Conservation (phyloP, 2,329 filamentous ascomycete genomes). For the Corinectria fuckeliana region DNA sequence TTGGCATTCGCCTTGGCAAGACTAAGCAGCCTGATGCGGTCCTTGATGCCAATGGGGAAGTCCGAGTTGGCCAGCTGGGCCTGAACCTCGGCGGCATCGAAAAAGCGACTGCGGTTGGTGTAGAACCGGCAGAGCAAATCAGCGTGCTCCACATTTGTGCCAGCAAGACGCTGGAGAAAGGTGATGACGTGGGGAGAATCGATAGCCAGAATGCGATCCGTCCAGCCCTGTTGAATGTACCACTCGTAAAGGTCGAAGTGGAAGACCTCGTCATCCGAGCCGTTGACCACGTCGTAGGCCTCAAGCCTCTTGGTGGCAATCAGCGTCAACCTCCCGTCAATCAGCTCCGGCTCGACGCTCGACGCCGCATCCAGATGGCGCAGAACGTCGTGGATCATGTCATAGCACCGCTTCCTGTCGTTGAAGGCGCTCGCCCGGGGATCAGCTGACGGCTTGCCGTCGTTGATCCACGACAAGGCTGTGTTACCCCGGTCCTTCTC, state of each 20-base stretch:
- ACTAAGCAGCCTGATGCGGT: constrained; percentile 87
- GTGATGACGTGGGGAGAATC: constrained; percentile 85
- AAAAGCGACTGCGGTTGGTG: constrained; percentile 81
- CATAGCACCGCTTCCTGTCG: constrained; percentile 79
- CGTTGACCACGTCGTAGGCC: constrained; percentile 89
- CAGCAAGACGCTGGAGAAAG: constrained; percentile 81
- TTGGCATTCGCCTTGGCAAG: constrained; percentile 92
- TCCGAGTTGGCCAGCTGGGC: constrained; percentile 82
- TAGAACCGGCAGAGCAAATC: constrained; percentile 95
- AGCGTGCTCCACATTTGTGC: constrained; percentile 76
- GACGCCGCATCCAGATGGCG: constrained; percentile 76
- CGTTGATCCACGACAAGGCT: constrained; percentile 85
- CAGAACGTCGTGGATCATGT: constrained; percentile 85
- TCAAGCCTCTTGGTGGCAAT: constrained; percentile 82
- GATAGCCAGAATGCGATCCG: constrained; percentile 83
- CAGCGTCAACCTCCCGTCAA: constrained; percentile 80
- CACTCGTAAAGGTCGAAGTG: constrained; percentile 97
- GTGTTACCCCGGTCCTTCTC: constrained; percentile 87
- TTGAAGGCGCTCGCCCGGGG: constrained; percentile 71
- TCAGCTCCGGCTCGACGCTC: constrained; percentile 70
- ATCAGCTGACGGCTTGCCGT: constrained; percentile 77
- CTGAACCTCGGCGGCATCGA: constrained; percentile 88
- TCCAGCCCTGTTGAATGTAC: constrained; percentile 88
- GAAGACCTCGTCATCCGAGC: constrained; percentile 90
- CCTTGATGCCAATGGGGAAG: constrained; percentile 79